These are phyloP conservation scores for Aspergillus leporis DNA, from an alignment of 495 filamentous ascomycete species.

Conservation along the genomic window DNA sequence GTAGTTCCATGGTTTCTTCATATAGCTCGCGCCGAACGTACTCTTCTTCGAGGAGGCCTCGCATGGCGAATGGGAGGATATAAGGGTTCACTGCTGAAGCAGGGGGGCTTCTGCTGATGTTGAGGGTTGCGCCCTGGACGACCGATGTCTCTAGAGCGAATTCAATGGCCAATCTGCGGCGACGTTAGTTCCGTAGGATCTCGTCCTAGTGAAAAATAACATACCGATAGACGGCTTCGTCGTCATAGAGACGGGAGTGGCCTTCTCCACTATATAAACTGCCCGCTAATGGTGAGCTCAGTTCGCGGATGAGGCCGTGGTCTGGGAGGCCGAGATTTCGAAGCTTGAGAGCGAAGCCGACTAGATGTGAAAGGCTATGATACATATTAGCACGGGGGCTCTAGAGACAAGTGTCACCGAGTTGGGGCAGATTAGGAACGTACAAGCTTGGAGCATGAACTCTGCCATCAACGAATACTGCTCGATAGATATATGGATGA, in stretches of 20 bases:
- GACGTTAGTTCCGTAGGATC: slow-evolving; percentile 19
- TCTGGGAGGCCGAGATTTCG: slow-evolving; percentile 90
- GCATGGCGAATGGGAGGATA: slow-evolving; percentile 90
- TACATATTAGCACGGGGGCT: slow-evolving; percentile 7
- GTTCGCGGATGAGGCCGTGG: slow-evolving; percentile 89
- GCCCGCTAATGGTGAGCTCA: slow-evolving; percentile 84
- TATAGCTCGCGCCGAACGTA: slow-evolving; percentile 78
- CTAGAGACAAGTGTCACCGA: not conserved
- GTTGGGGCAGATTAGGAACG: slow-evolving; percentile 18
- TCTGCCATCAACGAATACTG: slow-evolving; percentile 91
- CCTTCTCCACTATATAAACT: slow-evolving; percentile 91
- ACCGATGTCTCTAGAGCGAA: slow-evolving; percentile 83
- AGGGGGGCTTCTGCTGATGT: slow-evolving; percentile 51
- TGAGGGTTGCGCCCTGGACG: slow-evolving; percentile 53
- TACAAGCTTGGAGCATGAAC: slow-evolving; percentile 92
- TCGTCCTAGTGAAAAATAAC: slow-evolving; percentile 21
- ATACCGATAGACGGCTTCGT: slow-evolving; percentile 83
- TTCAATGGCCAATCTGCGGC: slow-evolving; percentile 69
- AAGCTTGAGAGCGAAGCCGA: slow-evolving; percentile 90
- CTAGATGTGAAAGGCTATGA: slow-evolving; percentile 74
- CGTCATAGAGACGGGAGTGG: slow-evolving; percentile 91
- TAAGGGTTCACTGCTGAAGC: slow-evolving; percentile 71
- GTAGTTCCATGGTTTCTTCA: slow-evolving; percentile 73
- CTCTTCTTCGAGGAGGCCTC: slow-evolving; percentile 89
- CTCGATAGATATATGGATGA: slow-evolving; percentile 90